A percentile compares a stretch with the other conserved stretches of the same genome.
phyloP scores from a whole-genome alignment of 495 filamentous ascomycete genomes.

The Entonaema liquescens region DNA sequence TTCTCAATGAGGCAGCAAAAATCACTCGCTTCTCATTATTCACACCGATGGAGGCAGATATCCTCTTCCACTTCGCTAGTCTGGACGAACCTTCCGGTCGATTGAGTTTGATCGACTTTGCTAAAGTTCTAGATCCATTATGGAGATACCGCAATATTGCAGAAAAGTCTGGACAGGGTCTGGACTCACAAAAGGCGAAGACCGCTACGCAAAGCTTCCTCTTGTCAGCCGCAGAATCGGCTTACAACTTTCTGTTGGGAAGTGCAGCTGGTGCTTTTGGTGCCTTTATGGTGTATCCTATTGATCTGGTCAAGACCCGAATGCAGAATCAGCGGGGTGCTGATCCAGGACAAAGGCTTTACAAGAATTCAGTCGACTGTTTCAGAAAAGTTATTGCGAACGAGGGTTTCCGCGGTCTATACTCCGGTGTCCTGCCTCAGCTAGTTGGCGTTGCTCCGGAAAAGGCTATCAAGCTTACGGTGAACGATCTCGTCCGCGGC shows the following conservation, averaged over 20 bases:
- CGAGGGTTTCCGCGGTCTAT: constrained; percentile 87
- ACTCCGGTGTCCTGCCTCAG: constrained; percentile 94
- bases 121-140: constrained; percentile 91
- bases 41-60: constrained; percentile 98
- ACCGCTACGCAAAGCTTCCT: constrained; percentile 60
- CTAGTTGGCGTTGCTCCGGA: constrained; percentile 96
- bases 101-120: constrained; percentile 84
- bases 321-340: constrained; percentile 95
- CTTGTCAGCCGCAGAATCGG: constrained; percentile 74
- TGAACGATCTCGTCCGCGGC: constrained; percentile 90
- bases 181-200: constrained; percentile 52
- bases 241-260: constrained; percentile 88
- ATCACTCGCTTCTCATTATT: constrained; percentile 92
- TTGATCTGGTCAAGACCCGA: constrained; percentile 97
- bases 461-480: constrained; percentile 98
- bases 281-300: constrained; percentile 98
- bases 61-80: constrained; percentile 97
- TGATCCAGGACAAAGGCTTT: constrained; percentile 84
- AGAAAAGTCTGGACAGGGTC: constrained; percentile 45
- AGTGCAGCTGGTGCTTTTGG: constrained; percentile 94
- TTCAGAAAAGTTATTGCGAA: constrained; percentile 90
- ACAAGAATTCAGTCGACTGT: constrained; percentile 97
- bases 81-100: constrained; percentile 87
- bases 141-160: constrained; percentile 73
- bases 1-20: constrained; percentile 90